Conservation (phyloP, 2,329 filamentous ascomycete genomes). For the Aspergillus fischeri region DNA sequence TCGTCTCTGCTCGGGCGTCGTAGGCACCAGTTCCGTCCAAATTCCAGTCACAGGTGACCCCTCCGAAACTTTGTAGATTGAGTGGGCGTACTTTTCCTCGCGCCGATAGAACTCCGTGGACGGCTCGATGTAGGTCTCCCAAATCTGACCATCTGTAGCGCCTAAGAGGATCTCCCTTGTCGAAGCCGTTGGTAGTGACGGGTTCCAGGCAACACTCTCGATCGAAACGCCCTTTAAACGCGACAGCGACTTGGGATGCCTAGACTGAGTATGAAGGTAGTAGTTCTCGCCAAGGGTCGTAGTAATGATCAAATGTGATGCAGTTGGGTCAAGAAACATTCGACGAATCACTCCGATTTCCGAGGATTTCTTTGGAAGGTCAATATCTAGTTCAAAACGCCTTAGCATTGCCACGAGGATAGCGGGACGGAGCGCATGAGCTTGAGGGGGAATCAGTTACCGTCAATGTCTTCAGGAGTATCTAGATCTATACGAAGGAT, state of each 20-base stretch:
- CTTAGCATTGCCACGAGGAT: conserved; percentile 13
- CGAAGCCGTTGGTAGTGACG: conserved; percentile 84
- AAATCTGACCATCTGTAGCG: conserved; percentile 88
- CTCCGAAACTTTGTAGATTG: conserved; percentile 75
- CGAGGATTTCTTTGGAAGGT: conserved; percentile 86
- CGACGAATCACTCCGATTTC: conserved; percentile 89
- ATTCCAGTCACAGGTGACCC: conserved; percentile 73
- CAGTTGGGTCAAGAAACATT: conserved; percentile 96
- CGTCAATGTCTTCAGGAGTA: conserved; percentile 91
- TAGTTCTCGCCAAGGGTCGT: conserved; percentile 93
- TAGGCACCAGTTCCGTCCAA: conserved; percentile 71
- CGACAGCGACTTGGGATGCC: conserved; percentile 75
- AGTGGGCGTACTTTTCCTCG: conserved; percentile 88
- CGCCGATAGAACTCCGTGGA: conserved; percentile 92
- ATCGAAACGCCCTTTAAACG: conserved; percentile 81
- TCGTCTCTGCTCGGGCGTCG: conserved; percentile 67
- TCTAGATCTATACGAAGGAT: conserved; percentile 93
- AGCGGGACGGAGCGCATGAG: not conserved
- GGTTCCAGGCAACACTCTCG: conserved; percentile 92
- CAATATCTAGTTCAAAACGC: conserved; percentile 66
- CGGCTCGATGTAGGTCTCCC: conserved; percentile 92
- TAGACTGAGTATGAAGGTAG: conserved; percentile 93
- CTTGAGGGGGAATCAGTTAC: conserved; percentile 40
- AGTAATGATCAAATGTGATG: conserved; percentile 87
- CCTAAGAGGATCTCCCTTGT: conserved; percentile 92